These are phyloP conservation scores for Begonia loranthoides DNA, from an alignment of 306 rosid species.

Conservation along the genomic window DNA sequence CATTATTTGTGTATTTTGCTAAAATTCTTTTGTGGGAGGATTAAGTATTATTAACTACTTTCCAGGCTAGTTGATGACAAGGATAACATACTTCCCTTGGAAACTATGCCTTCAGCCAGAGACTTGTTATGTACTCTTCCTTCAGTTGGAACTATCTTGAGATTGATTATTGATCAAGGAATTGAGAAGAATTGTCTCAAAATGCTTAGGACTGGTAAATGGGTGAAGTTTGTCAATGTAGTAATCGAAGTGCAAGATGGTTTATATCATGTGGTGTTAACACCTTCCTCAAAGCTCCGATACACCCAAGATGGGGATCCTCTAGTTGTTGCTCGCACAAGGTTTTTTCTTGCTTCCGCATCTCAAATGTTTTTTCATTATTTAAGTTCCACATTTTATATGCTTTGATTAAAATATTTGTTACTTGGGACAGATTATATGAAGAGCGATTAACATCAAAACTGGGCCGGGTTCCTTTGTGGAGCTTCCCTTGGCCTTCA, in stretches of 20 bases:
- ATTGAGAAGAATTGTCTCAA: conserved; percentile 15
- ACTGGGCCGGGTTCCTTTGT: conserved; percentile 21
- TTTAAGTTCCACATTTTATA: too few relatives aligned
- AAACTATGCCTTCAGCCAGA: conserved; percentile 22
- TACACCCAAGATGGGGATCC: conserved; percentile 26
- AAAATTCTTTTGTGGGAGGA: too few relatives aligned
- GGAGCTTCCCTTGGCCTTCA: conserved; percentile 27
- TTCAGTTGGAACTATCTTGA: conserved; percentile 37
- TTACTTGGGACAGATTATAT: conserved; percentile 21
- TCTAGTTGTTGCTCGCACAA: conserved; percentile 27
- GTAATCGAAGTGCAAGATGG: conserved; percentile 33
- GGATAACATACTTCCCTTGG: conserved; percentile 28
- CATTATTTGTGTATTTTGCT: too few relatives aligned
- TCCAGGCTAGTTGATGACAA: conserved; percentile 49
- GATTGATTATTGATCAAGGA: conserved; percentile 22
- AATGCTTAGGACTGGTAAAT: conserved; percentile 24
- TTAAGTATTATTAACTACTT: conserved; percentile 4
- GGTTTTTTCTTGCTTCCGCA: conserved; percentile 19
- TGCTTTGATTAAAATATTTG: background rate
- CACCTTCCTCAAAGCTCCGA: conserved; percentile 29
- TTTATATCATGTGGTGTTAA: conserved; percentile 42
- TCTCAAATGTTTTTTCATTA: background rate
- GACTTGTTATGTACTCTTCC: conserved; percentile 41
- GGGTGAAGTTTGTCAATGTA: conserved; percentile 46
- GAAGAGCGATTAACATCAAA: conserved; percentile 19